These are phyloP conservation scores for Lentinula guzmanii DNA, from an alignment of 768 basidiomycete genomes.

Conservation along the genomic window DNA sequence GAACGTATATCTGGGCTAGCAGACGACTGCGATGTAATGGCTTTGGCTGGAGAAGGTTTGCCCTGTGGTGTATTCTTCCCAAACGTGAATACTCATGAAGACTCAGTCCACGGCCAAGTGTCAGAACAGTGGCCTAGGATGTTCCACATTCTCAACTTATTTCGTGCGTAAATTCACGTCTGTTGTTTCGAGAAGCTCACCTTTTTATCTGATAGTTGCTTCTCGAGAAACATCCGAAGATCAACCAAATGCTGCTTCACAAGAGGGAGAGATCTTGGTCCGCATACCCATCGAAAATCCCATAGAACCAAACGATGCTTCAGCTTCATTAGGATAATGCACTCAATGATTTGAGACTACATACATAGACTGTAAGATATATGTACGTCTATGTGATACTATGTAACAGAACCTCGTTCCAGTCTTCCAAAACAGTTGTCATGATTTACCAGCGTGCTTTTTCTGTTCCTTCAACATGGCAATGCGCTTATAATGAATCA, in stretches of 20 bases:
- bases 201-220: conserved; percentile 34
- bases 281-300: conserved; percentile 67
- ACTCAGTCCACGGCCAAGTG: conserved; percentile 67
- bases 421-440: background rate
- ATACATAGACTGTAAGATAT: background rate
- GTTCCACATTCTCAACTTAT: conserved; percentile 69
- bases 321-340: conserved; percentile 11
- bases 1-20: conserved; percentile 63
- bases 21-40: conserved; percentile 73
- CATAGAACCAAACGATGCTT: conserved; percentile 30
- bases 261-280: conserved; percentile 56
- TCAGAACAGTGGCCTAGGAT: conserved; percentile 79
- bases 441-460: conserved; percentile 33
- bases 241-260: conserved; percentile 6
- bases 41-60: conserved; percentile 66
- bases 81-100: background rate
- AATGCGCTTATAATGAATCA: conserved; percentile 47
- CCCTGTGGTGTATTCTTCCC: background rate
- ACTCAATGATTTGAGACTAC: background rate
- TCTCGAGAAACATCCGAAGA: conserved; percentile 34
- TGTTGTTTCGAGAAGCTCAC: background rate
- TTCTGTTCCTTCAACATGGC: conserved; percentile 80
- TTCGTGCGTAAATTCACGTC: conserved; percentile 41
- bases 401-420: background rate
- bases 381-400: background rate